Conservation (phyloP, 805 yeast species). For the Candida koratica region DNA sequence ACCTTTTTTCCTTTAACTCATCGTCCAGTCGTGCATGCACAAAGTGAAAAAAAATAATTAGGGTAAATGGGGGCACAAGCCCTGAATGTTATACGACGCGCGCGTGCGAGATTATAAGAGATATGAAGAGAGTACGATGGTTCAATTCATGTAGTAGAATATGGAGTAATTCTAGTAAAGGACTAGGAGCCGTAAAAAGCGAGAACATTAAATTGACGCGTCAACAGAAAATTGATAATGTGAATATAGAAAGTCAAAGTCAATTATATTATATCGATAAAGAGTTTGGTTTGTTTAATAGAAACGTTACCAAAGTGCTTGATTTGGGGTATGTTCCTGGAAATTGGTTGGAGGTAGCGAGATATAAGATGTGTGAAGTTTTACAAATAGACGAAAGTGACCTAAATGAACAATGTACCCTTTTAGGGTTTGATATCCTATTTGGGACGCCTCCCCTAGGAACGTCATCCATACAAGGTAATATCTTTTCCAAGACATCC, state of each 20-base stretch:
- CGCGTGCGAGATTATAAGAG: too few relatives aligned
- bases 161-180: constrained; percentile 1
- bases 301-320: constrained; percentile 27
- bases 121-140: not conserved
- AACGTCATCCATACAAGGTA: constrained; percentile 78
- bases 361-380: constrained; percentile 23
- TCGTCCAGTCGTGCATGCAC: too few relatives aligned
- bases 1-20: too few relatives aligned
- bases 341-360: constrained; percentile 35
- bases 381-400: constrained; percentile 24
- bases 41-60: too few relatives aligned
- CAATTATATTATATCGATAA: constrained; percentile 27
- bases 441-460: constrained; percentile 79
- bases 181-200: not conserved
- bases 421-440: constrained; percentile 53
- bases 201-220: constrained; percentile 13
- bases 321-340: constrained; percentile 43
- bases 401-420: constrained; percentile 28
- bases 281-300: constrained; percentile 25
- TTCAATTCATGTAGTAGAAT: not conserved
- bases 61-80: too few relatives aligned
- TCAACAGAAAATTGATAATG: constrained; percentile 23
- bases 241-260: constrained; percentile 22
- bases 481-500: constrained; percentile 58
- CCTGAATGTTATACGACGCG: too few relatives aligned